These are phyloP conservation scores for Ganoderma boninense DNA, from an alignment of 1,284 basidiomycete genomes.

Conservation along the genomic window DNA sequence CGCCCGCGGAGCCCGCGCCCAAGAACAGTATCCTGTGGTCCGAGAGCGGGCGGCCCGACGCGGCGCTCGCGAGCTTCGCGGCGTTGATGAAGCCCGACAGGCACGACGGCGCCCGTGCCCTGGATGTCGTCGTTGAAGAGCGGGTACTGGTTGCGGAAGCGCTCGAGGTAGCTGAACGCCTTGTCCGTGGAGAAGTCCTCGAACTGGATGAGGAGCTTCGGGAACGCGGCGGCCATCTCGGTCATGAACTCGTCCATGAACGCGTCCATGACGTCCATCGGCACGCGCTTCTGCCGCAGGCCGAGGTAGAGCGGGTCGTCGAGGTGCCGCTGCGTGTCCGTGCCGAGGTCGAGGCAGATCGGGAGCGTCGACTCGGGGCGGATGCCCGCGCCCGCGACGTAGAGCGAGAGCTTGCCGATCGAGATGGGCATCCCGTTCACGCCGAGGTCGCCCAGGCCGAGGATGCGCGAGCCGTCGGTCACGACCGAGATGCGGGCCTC, in stretches of 20 bases:
- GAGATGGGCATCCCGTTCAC: slow-evolving; percentile 93
- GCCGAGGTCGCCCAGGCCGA: slow-evolving; percentile 92
- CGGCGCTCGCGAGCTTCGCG: slow-evolving; percentile 78
- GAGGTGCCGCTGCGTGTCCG: slow-evolving; percentile 84
- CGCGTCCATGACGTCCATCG: slow-evolving; percentile 71
- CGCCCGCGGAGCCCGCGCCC: slow-evolving; percentile 88
- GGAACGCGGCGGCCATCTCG: slow-evolving; percentile 79
- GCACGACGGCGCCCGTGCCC: slow-evolving; percentile 91
- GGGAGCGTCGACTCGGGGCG: slow-evolving; percentile 88
- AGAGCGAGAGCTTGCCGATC: slow-evolving; percentile 93
- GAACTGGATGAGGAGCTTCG: slow-evolving; percentile 90
- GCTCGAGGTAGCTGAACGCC: slow-evolving; percentile 84
- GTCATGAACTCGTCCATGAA: slow-evolving; percentile 97
- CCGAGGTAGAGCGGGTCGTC: slow-evolving; percentile 94
- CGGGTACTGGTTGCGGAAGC: slow-evolving; percentile 78
- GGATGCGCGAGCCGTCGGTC: slow-evolving; percentile 91
- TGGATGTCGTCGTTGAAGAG: slow-evolving; percentile 88
- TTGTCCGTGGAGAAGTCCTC: slow-evolving; percentile 93
- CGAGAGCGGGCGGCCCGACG: slow-evolving; percentile 72
- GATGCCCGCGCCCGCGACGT: slow-evolving; percentile 89
- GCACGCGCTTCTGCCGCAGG: slow-evolving; percentile 74
- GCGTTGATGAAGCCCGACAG: slow-evolving; percentile 93
- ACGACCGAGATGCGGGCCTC: slow-evolving; percentile 88
- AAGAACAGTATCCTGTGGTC: slow-evolving; percentile 93
- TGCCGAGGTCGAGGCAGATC: slow-evolving; percentile 88